Evolutionary conservation across 179 eudicot genomes (phyloP).

Genomic region (Sideroxylon spinosum): DNA sequence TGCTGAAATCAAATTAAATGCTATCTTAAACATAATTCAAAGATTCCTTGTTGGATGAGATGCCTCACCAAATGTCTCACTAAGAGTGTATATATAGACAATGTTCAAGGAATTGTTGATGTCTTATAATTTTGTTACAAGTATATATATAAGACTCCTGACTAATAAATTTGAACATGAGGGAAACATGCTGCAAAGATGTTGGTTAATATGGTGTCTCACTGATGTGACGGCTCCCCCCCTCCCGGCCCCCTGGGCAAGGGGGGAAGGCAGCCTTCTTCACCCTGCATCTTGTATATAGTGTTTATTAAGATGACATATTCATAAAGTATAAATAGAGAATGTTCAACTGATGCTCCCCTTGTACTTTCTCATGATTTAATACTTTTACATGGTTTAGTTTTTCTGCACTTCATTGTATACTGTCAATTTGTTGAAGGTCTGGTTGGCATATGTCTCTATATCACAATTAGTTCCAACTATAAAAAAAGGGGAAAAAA

Average conservation of each 20-base stretch:
- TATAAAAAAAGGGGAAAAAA: neutral
- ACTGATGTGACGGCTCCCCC: too few species aligned
- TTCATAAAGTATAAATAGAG: neutral
- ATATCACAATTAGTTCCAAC: slow-evolving; percentile 2
- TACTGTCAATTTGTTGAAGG: neutral
- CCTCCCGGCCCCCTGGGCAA: too few species aligned
- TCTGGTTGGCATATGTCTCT: neutral
- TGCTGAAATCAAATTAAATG: neutral
- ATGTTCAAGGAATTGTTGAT: neutral
- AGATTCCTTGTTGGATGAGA: neutral
- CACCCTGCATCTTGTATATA: neutral
- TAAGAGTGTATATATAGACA: neutral
- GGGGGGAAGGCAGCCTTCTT: too few species aligned
- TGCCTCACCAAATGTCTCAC: neutral
- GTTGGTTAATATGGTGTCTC: neutral
- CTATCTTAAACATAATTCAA: neutral
- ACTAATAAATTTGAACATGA: neutral
- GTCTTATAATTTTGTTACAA: neutral
- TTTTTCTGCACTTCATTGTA: neutral
- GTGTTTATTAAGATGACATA: neutral
- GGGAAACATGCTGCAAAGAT: neutral
- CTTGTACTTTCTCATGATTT: neutral
- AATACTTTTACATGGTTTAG: neutral
- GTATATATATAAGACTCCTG: neutral
- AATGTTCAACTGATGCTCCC: neutral